phyloP scores from a whole-genome alignment of 768 basidiomycete species.

The Serendipita sp. region DNA sequence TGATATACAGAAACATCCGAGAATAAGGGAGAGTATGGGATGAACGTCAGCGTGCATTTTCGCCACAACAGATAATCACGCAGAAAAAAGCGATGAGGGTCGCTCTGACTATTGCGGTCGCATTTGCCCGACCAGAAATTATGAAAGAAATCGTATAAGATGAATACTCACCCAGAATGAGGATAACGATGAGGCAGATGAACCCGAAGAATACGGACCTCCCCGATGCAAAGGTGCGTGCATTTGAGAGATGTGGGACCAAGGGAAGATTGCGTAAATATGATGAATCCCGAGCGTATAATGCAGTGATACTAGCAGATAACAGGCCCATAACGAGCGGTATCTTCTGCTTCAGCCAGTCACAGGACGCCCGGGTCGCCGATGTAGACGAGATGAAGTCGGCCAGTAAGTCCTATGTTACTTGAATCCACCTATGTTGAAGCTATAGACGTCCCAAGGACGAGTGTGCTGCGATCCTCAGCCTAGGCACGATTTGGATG shows the following conservation, averaged over 20 bases:
- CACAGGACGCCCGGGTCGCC: background rate
- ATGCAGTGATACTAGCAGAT: background rate
- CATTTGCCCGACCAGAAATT: background rate
- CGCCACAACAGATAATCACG: conserved; percentile 8
- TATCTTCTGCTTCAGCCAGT: conserved; percentile 1
- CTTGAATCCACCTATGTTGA: too few relatives aligned
- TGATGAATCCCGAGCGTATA: conserved; percentile 2
- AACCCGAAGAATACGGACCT: conserved; percentile 54
- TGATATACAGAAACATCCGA: conserved; percentile 10
- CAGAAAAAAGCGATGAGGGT: background rate
- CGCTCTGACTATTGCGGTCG: background rate
- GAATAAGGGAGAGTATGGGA: conserved; percentile 4
- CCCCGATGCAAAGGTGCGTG: conserved; percentile 7
- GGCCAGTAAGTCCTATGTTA: background rate
- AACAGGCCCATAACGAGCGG: background rate
- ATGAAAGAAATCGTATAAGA: conserved; percentile 11
- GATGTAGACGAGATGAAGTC: background rate
- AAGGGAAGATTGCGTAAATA: background rate
- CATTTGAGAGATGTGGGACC: background rate
- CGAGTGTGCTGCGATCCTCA: too few relatives aligned
- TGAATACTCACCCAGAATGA: conserved; percentile 50
- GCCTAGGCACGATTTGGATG: too few relatives aligned
- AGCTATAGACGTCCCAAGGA: too few relatives aligned
- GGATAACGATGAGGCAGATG: conserved; percentile 48
- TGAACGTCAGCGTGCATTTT: conserved; percentile 9